Percentiles rank a stretch among this genome's conserved stretches.
These are phyloP conservation scores for Thalassiosira profunda DNA, from an alignment of 108 stramenopile genomes.

Conservation along the genomic window DNA sequence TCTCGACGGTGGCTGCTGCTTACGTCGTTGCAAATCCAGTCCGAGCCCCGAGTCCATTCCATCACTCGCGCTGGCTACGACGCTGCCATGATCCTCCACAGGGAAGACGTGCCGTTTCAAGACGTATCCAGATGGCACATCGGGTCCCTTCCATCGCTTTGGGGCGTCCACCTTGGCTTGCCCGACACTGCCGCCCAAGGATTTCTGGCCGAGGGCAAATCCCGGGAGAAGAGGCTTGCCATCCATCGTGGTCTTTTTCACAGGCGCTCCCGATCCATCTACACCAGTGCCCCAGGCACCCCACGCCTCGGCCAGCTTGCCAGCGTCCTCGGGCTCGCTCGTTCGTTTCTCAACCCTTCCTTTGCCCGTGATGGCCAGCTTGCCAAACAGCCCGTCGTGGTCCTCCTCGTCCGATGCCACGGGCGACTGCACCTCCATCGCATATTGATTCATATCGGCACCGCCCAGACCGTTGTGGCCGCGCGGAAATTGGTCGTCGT, in stretches of 20 bases:
- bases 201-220: conserved; percentile 19
- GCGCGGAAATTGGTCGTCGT: background rate
- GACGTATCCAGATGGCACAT: conserved; percentile 37
- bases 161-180: too few species aligned
- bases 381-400: conserved; percentile 16
- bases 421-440: conserved; percentile 43
- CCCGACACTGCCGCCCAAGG: too few species aligned
- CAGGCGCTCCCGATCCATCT: background rate
- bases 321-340: too few species aligned
- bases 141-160: conserved; percentile 40
- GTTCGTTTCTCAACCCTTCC: too few species aligned
- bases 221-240: conserved; percentile 43
- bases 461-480: background rate
- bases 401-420: conserved; percentile 48
- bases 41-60: conserved; percentile 30
- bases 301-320: conserved; percentile 37
- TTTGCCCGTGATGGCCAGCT: background rate
- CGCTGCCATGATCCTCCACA: conserved; percentile 4
- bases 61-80: background rate
- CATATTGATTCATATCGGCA: too few species aligned
- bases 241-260: conserved; percentile 14
- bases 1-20: background rate
- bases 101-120: conserved; percentile 38
- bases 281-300: conserved; percentile 40
- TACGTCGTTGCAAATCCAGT: conserved; percentile 25